Conservation (phyloP, 2,329 filamentous ascomycete species). For the Pyricularia sp. region DNA sequence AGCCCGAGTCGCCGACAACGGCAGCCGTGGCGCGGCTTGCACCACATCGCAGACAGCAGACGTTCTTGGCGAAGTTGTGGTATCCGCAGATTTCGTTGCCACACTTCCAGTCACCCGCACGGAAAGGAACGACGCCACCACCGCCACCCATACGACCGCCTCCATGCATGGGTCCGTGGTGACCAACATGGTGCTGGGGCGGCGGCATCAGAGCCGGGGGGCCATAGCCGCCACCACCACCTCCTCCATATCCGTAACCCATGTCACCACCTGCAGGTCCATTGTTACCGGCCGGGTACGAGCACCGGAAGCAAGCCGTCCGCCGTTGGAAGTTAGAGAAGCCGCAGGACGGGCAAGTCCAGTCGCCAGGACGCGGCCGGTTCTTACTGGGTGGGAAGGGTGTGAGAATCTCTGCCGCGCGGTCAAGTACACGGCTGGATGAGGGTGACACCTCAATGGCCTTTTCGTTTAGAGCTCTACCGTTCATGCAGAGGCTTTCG, state of each 20-base stretch:
- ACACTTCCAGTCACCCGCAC: slow-evolving; percentile 98
- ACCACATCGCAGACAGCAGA: slow-evolving; percentile 92
- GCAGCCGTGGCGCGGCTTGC: slow-evolving; percentile 89
- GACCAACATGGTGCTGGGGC: slow-evolving; percentile 62
- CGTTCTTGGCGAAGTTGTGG: slow-evolving; percentile 99
- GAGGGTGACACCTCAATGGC: slow-evolving; percentile 98
- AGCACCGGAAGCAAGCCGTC: slow-evolving; percentile 97
- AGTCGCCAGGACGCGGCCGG: slow-evolving; percentile 90
- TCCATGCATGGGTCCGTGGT: slow-evolving; percentile 62
- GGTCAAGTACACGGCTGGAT: slow-evolving; percentile 91
- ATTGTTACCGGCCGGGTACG: slow-evolving; percentile 85
- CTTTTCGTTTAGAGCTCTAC: slow-evolving; percentile 94
- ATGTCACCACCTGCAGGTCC: slow-evolving; percentile 37
- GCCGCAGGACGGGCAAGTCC: slow-evolving; percentile 97
- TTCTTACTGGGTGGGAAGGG: slow-evolving; percentile 99
- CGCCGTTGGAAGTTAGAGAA: slow-evolving; percentile 99
- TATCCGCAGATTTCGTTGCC: slow-evolving; percentile 95
- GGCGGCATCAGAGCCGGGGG: slow-evolving; percentile 75
- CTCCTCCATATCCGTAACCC: slow-evolving; percentile 43
- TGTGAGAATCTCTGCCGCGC: slow-evolving; percentile 89
- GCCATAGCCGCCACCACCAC: slow-evolving; percentile 51
- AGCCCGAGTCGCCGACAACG: slow-evolving; percentile 88
- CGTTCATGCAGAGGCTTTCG: slow-evolving; percentile 98
- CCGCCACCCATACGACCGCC: slow-evolving; percentile 73
- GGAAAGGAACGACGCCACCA: slow-evolving; percentile 79